Evolutionary conservation across 306 rosid genomes (phyloP), one percentile per base, ranked within the genome.

Genomic region (Psophocarpus tetragonolobus): DNA sequence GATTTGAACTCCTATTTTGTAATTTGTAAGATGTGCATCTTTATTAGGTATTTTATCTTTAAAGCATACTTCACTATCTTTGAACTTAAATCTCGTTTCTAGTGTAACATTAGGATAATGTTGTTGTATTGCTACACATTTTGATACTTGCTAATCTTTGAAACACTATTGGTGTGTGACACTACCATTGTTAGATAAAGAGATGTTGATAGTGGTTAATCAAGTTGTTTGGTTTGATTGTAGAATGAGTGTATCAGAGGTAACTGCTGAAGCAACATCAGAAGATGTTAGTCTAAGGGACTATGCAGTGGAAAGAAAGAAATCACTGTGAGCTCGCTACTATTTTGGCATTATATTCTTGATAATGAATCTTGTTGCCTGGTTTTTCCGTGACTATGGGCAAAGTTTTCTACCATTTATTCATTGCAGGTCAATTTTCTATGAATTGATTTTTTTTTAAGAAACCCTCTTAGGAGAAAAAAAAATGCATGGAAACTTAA

Each of bases 381-480:
- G 97, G 97, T 86, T 94, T 86, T 80, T 91, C 77, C 91, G 98
- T 53, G 98, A 94, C 78, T 94, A 94, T 77, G 96, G 90, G n/a
- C 96, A 90, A 84, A 54, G 73, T 56, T 14, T 84, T 74, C 29
- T 83, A 18, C 91, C 89, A 76, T 84, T 89, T 80, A 71, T 86
- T 58, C 91, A 77, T 15, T 87, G 97, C 90, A 87, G 76, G 92
- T 71, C 30, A 48, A 24, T 62, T 13, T 38, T 71, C 69, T 75
- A 4, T 66, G n/a, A n/a, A n/a, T n/a, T n/a, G n/a, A n/a, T n/a
- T n/a, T n/a, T n/a, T n/a, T n/a, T n/a, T n/a, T n/a, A n/a, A n/a
- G n/a, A n/a, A n/a, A n/a, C n/a, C n/a, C n/a, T n/a, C n/a, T n/a
- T n/a, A n/a, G n/a, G n/a, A n/a, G n/a, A n/a, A n/a, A n/a, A n/a